Conservation (phyloP, 164 flowering plant species). For the Aristolochia fimbriata region DNA sequence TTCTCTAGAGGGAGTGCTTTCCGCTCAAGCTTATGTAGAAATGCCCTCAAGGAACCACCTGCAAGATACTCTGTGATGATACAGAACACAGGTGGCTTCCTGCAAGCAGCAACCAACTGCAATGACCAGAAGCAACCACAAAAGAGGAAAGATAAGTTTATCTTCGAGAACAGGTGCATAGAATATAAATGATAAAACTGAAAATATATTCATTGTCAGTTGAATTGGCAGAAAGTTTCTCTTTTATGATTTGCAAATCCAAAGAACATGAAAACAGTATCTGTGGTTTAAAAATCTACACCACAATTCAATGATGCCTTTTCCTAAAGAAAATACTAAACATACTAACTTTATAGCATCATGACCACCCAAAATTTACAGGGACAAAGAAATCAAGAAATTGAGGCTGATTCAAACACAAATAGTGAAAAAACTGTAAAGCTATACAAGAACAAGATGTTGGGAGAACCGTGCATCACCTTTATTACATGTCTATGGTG, state of each 20-base stretch:
- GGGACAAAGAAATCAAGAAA: neutral
- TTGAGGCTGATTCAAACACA: neutral
- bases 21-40: slow-evolving; percentile 60
- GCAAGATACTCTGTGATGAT: slow-evolving; percentile 71
- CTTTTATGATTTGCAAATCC: no score
- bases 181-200: no score
- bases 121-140: slow-evolving; percentile 2
- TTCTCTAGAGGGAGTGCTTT: slow-evolving; percentile 48
- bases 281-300: no score
- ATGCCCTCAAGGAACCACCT: slow-evolving; percentile 81
- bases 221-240: no score
- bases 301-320: no score
- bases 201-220: no score
- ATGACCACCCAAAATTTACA: no score
- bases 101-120: slow-evolving; percentile 83
- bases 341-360: no score
- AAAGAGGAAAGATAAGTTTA: neutral
- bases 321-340: no score
- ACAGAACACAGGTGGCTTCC: slow-evolving; percentile 67
- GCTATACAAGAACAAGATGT: no score
- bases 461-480: slow-evolving; percentile 24
- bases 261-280: no score
- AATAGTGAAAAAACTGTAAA: neutral
- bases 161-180: no score
- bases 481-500: slow-evolving; percentile 69